Evolutionary conservation across 2,329 filamentous ascomycete genomes (phyloP).

Genomic region (Ophiocordyceps sinensis): DNA sequence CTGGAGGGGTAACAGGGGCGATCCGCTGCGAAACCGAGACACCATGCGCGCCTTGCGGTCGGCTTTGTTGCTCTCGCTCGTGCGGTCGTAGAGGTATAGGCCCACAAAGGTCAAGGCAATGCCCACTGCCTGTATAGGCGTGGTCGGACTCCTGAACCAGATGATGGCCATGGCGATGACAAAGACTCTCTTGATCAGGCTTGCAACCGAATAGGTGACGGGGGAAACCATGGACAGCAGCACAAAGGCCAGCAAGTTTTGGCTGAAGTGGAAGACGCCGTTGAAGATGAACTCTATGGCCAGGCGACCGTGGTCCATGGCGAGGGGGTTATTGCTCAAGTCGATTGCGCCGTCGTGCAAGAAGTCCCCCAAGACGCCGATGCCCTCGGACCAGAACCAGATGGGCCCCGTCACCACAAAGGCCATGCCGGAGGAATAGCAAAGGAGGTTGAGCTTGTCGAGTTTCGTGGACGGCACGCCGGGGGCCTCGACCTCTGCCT

Average conservation of each 20-base stretch:
- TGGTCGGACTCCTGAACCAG: conserved; percentile 91
- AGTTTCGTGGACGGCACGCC: conserved; percentile 58
- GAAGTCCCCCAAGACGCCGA: conserved; percentile 62
- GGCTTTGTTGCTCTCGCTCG: conserved; percentile 73
- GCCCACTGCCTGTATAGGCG: conserved; percentile 64
- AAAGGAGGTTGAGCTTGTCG: conserved; percentile 92
- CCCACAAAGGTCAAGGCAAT: conserved; percentile 84
- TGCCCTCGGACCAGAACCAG: conserved; percentile 86
- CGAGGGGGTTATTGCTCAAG: conserved; percentile 42
- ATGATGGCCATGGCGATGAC: conserved; percentile 90
- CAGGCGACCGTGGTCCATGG: conserved; percentile 60
- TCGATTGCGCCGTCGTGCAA: conserved; percentile 66
- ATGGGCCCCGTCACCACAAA: conserved; percentile 80
- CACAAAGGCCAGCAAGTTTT: conserved; percentile 90
- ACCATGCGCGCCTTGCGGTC: conserved; percentile 67
- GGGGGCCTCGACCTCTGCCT: conserved; percentile 61
- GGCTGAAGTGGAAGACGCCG: conserved; percentile 88
- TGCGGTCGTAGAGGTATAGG: conserved; percentile 90
- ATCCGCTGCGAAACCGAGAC: conserved; percentile 16
- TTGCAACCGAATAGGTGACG: conserved; percentile 93
- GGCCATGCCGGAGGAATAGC: conserved; percentile 90
- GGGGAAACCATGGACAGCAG: conserved; percentile 87
- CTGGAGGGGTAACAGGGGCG: conserved; percentile 52
- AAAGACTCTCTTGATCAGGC: conserved; percentile 91
- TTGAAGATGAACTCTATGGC: conserved; percentile 91